Base-by-base conservation (phyloP, 306 rosid genomes). In the Quercus mongolica region DNA sequence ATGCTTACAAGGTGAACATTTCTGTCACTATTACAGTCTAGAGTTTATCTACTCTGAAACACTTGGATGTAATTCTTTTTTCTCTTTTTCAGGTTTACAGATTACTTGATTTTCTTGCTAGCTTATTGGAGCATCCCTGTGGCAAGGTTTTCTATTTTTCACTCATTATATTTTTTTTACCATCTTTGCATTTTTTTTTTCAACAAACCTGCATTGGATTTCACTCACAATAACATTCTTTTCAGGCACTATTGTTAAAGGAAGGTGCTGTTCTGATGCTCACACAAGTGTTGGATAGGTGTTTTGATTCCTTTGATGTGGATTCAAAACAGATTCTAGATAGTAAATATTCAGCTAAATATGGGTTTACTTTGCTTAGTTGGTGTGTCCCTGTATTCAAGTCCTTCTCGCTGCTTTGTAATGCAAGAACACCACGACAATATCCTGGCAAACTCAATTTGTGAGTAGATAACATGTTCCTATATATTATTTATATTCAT, bases 91-190 rank as follows among this genome's bases (percentile, higher is more conserved):
- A 95, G 99, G 88, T 95, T 77, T 90, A 56, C 90, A 91, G 92
- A 86, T 96, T 89, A 79, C 91, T 95, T 78, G 98, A 95, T 79
- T 95, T 95, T 91, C 89, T 95, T 88, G 92, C 91, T 58, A 88
- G 93, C 83, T 84, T 95, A 79, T 83, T 88, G 86, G 98, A 91
- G 93, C 98, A 95, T 88, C 97, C 99, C 28, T 89, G 78, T 79
- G 92, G 91, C 86, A 90, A 95, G 99, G 99, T 95, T 74, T 26
- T 31, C 38, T 38, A 41, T 14, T 20, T 54, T 71, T 54, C 77
- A 51, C 56, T 58, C 5, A 74, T 51, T 51, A 28, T 62, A 74
- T 31, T 65, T 72, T 78, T 71, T 72, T 84, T 56, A 67, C 31
- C 76, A 74, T 69, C 33, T 64, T 13, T 20, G 51, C 49, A 51